Evolutionary conservation across 495 filamentous ascomycete genomes (phyloP).

Genomic region (Extremus antarcticus): DNA sequence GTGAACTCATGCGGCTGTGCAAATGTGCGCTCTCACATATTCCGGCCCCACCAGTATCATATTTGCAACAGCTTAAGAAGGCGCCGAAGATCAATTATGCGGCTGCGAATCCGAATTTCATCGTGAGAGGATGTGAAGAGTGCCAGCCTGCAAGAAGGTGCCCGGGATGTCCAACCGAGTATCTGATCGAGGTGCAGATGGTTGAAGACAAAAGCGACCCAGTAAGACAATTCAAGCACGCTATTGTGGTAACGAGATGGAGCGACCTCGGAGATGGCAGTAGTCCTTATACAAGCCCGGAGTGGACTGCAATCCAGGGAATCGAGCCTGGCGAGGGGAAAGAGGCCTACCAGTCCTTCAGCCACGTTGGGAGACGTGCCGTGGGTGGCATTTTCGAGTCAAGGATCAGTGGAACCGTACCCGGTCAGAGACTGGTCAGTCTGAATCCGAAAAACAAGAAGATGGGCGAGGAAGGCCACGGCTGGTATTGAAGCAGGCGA

Average conservation of each 20-base stretch:
- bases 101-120: slow-evolving; percentile 33
- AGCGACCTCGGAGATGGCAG: slow-evolving; percentile 46
- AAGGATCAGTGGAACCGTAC: slow-evolving; percentile 42
- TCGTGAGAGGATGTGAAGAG: slow-evolving; percentile 40
- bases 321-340: neutral
- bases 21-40: slow-evolving; percentile 51
- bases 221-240: slow-evolving; percentile 40
- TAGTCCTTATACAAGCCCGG: slow-evolving; percentile 27
- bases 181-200: slow-evolving; percentile 46
- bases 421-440: slow-evolving; percentile 44
- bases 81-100: slow-evolving; percentile 27
- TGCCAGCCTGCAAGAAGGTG: slow-evolving; percentile 48
- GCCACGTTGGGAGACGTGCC: slow-evolving; percentile 38
- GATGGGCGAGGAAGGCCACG: slow-evolving; percentile 36
- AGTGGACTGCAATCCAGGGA: slow-evolving; percentile 45
- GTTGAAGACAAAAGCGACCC: slow-evolving; percentile 36
- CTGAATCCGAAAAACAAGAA: slow-evolving; percentile 43
- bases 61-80: slow-evolving; percentile 19
- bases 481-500: slow-evolving; percentile 45
- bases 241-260: slow-evolving; percentile 50
- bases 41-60: slow-evolving; percentile 32
- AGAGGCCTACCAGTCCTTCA: slow-evolving; percentile 42
- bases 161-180: slow-evolving; percentile 50
- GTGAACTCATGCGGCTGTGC: slow-evolving; percentile 44
- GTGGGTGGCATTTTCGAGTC: slow-evolving; percentile 49